Base-by-base conservation (phyloP, 1,139 yeast species). In the Barnettozyma hawaiiensis region DNA sequence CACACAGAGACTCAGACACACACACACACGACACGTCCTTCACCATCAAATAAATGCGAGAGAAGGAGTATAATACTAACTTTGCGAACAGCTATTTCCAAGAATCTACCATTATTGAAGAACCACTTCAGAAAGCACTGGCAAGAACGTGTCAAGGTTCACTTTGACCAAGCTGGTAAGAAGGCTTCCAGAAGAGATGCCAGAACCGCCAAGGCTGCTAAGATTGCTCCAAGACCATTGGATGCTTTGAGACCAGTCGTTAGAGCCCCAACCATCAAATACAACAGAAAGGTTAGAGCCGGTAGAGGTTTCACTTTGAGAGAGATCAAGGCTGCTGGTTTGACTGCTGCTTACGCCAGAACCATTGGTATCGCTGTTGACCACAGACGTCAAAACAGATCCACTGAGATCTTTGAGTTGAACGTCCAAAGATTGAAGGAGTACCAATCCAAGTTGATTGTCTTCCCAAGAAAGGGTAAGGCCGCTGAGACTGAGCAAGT, bases 141-240 rank as follows among this genome's bases (percentile, higher is more conserved):
- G 99, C 97, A 92, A 79, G 95, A 86, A 76, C 87, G 98, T 72
- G 99, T 92, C 81, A 86, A 79, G 74, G 96, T 87, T 66, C 97
- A 92, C 89, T 84, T 90, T 70, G 96, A 90, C 90, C 97, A 92
- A 80, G 95, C 97, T 66, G 97, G 97, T 72, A 87, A 89, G 84
- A 92, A 92, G 84, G 90, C 78, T 67, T 80, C 95, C 60, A 87
- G 98, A 83, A 85, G 98, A 79, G 78, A 76, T 63, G 84, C 95
- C 61, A 86, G 98, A 77, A 85, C 86, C 70, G 67, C 84, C 67
- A 89, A 85, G 79, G 96, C 97, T 63, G 96, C 97, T 66, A 76
- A 76, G 71, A 76, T 84, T 66, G 97, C 98, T 65, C 98, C 98
- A 75, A 90, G 85, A 70, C 98, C 98, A 64, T 77, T 92, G 70